These are phyloP conservation scores for Collybiopsis luxurians DNA, from an alignment of 768 basidiomycete species.

Conservation along the genomic window DNA sequence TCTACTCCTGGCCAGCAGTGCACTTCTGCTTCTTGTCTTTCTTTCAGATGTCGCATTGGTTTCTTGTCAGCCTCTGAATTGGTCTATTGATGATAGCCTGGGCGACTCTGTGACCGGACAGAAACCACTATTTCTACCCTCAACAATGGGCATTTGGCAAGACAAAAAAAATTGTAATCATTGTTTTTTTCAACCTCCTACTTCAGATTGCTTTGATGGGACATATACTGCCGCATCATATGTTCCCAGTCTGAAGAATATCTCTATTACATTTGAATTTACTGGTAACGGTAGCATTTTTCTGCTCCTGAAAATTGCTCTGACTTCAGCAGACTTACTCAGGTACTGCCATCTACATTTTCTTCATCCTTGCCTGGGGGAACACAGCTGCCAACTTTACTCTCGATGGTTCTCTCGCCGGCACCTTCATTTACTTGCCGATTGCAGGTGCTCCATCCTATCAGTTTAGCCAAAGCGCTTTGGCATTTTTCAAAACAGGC, in stretches of 20 bases:
- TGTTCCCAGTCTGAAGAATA: background rate
- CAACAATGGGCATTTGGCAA: constrained; percentile 13
- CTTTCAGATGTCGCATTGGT: too few species aligned
- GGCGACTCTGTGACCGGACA: constrained; percentile 18
- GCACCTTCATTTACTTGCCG: constrained; percentile 25
- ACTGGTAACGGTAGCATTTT: constrained; percentile 9
- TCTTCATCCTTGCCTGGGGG: constrained; percentile 40
- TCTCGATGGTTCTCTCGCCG: constrained; percentile 22
- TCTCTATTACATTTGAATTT: constrained; percentile 9
- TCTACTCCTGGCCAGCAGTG: too few species aligned
- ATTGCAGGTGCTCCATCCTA: constrained; percentile 14
- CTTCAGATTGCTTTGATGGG: constrained; percentile 9
- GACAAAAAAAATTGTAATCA: constrained; percentile 4
- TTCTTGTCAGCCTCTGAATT: constrained; percentile 1
- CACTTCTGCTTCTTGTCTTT: too few species aligned
- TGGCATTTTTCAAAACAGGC: constrained; percentile 24
- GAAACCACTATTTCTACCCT: constrained; percentile 16
- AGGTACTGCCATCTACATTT: constrained; percentile 25
- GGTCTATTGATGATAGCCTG: constrained; percentile 23
- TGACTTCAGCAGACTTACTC: background rate
- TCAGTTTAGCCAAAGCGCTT: constrained; percentile 23
- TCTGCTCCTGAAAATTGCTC: too few species aligned
- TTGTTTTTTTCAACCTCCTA: constrained; percentile 15
- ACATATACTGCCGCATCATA: too few species aligned
- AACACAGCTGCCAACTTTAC: constrained; percentile 30